Base-by-base conservation (phyloP, 2,329 filamentous ascomycete species). In the Claviceps maximensis region DNA sequence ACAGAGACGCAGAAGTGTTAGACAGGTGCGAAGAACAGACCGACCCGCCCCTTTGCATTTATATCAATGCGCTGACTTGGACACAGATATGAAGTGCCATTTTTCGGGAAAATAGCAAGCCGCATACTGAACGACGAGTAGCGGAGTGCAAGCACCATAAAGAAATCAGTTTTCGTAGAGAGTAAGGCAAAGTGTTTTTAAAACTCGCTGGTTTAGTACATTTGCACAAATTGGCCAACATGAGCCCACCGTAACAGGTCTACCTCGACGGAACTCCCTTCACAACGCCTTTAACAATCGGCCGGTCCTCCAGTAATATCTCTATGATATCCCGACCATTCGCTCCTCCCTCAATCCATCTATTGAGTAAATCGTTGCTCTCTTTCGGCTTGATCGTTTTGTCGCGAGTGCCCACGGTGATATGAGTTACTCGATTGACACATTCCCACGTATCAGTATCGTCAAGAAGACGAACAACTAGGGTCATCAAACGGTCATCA, bases 121-220 rank as follows among this genome's bases (percentile, higher is more conserved):
- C 86, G 86, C 27, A 91, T 96, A 64, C 77, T 97, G 54, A 91
- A 96, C 63, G 87, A 95, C 64, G 93, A 96, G 58, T 72, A 62
- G 57, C 44, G 10, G 21, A 47, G 8, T 27, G 23, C 40, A 27
- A 51, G 45, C 13, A 12, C 19, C 25, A 27, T 9, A 7, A 36
- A 21, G n/a, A 23, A 48, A 19, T 21, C 23, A 45, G 44, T 21
- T 47, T 52, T 10, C 2, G 27, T n/a, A 36, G n/a, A 8, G 25
- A 36, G 19, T 25, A 8, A 42, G 40, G 29, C 27, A 23, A 25
- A 12, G 15, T 45, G 9, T 36, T 33, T n/a, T n/a, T n/a, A n/a
- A 10, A 8, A 45, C 10, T 13, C 13, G 29, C 23, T 6, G 31
- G 29, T 40, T 41, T 9, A 49, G 21, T 49, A 17, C n/a, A 45